Conservation (phyloP, 768 basidiomycete genomes). For the Kwoniella sp. region DNA sequence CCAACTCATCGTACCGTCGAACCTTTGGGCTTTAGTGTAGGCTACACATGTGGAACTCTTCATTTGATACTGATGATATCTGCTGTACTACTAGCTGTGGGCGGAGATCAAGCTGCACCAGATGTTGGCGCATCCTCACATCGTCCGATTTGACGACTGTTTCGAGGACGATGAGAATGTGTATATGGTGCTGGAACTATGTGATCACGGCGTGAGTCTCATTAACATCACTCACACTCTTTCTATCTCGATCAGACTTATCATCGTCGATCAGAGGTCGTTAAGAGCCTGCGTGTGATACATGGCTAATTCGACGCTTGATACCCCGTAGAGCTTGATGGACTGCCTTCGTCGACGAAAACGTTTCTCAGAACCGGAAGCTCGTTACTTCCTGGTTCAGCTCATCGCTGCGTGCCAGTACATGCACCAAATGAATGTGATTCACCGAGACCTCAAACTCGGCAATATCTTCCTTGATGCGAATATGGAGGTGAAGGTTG, state of each 20-base stretch:
- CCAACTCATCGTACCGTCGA: no score
- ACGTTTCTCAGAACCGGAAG: slow-evolving; percentile 87
- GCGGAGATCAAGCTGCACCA: slow-evolving; percentile 99
- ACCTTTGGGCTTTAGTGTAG: no score
- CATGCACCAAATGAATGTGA: slow-evolving; percentile 95
- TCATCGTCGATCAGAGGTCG: no score
- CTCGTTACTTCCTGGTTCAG: slow-evolving; percentile 89
- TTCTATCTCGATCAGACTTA: no score
- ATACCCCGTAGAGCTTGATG: slow-evolving; percentile 50
- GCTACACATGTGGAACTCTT: no score
- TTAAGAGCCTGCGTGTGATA: no score
- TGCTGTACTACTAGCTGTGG: slow-evolving; percentile 85
- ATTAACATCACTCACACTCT: no score
- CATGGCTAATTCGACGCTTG: no score
- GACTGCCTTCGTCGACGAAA: slow-evolving; percentile 80
- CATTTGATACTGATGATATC: slow-evolving; percentile 7
- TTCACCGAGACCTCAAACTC: slow-evolving; percentile 94
- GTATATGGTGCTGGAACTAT: slow-evolving; percentile 95
- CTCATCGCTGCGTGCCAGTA: slow-evolving; percentile 94
- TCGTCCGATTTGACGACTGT: slow-evolving; percentile 87
- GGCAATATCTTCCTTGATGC: slow-evolving; percentile 89
- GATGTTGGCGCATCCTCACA: slow-evolving; percentile 85
- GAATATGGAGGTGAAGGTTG: slow-evolving; percentile 94
- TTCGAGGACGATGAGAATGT: slow-evolving; percentile 95
- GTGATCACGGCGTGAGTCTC: slow-evolving; percentile 69